Percentiles rank a stretch among this genome's conserved stretches.
These are phyloP conservation scores for Dothidotthia symphoricarpi DNA, from an alignment of 2,329 filamentous ascomycete genomes.

Conservation along the genomic window DNA sequence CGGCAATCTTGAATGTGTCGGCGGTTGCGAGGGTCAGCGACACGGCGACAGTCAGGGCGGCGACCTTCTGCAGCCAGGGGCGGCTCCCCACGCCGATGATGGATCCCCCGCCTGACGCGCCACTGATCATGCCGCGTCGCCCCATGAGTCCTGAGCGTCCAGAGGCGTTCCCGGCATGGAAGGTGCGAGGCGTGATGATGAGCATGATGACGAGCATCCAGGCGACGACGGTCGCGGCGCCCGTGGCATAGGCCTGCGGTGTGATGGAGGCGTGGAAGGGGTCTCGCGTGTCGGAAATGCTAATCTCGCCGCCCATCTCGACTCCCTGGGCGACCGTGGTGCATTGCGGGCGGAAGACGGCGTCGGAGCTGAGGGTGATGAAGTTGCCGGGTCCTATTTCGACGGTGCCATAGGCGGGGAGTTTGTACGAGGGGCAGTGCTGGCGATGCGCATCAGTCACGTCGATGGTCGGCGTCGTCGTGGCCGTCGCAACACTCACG, in stretches of 20 bases:
- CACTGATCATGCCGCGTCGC: slow-evolving; percentile 79
- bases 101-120: slow-evolving; percentile 60
- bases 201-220: slow-evolving; percentile 94
- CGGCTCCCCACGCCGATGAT: slow-evolving; percentile 85
- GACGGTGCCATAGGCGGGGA: slow-evolving; percentile 59
- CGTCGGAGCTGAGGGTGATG: slow-evolving; percentile 59
- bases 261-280: slow-evolving; percentile 94
- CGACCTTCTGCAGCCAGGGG: slow-evolving; percentile 82
- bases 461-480: slow-evolving; percentile 1
- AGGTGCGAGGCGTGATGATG: slow-evolving; percentile 90
- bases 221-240: slow-evolving; percentile 83
- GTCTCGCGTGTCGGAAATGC: slow-evolving; percentile 68
- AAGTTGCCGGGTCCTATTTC: slow-evolving; percentile 54
- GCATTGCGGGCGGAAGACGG: slow-evolving; percentile 61
- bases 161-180: slow-evolving; percentile 73
- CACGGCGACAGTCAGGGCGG: slow-evolving; percentile 64
- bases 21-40: slow-evolving; percentile 91
- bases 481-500: slow-evolving; percentile 25
- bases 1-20: slow-evolving; percentile 83
- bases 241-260: slow-evolving; percentile 89
- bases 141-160: slow-evolving; percentile 71
- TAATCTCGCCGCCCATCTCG: slow-evolving; percentile 45
- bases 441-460: slow-evolving; percentile 33
- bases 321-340: slow-evolving; percentile 41
- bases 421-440: slow-evolving; percentile 62